Percentiles rank a stretch among this genome's conserved stretches.
phyloP scores from a whole-genome alignment of 2,329 filamentous ascomycete genomes.

The Cercospora sp. region DNA sequence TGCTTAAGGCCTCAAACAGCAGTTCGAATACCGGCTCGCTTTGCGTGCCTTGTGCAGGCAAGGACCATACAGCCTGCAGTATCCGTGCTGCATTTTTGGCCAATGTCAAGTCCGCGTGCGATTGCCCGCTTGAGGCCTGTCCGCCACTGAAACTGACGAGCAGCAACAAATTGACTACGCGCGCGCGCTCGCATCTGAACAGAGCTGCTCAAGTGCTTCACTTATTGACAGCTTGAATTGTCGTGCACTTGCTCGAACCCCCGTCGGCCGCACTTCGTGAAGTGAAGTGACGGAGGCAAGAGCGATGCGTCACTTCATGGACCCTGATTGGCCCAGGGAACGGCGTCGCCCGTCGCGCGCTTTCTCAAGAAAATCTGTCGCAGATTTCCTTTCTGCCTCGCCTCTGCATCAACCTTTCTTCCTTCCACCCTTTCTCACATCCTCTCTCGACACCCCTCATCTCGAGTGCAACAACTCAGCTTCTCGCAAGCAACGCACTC shows the following conservation, averaged over 20 bases:
- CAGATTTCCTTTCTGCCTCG: conserved; percentile 4
- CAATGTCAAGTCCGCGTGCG: not conserved
- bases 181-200: not conserved
- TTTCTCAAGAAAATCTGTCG: conserved; percentile 4
- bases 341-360: not conserved
- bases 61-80: not conserved
- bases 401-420: conserved; percentile 8
- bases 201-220: not conserved
- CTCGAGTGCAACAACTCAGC: conserved; percentile 2
- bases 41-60: not conserved
- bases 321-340: not conserved
- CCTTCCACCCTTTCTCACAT: not conserved
- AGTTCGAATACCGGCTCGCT: not conserved
- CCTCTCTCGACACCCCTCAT: not conserved
- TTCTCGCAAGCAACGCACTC: conserved; percentile 12
- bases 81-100: not conserved
- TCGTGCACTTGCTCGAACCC: not conserved
- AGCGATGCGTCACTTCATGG: not conserved
- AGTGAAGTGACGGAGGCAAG: not conserved
- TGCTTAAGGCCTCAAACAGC: no score
- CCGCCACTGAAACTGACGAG: not conserved
- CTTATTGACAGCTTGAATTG: not conserved
- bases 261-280: not conserved
- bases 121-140: not conserved
- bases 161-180: not conserved